Evolutionary conservation across 192 early-diverging fungal species (phyloP).

Genomic region (Entrophospora sp.): DNA sequence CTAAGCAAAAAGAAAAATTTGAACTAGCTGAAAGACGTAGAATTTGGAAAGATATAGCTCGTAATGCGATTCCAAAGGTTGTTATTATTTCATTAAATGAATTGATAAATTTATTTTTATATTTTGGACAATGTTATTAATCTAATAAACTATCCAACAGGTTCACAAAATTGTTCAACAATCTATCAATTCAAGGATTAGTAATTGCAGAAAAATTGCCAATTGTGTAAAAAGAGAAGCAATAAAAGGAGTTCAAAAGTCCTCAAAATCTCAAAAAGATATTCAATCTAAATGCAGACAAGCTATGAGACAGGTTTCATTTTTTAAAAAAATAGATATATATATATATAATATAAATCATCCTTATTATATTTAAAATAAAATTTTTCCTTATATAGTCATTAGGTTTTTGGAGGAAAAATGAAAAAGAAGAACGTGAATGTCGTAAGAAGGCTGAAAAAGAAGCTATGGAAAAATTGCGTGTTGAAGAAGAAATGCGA

Average conservation of each 20-base stretch:
- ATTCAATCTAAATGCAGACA: slow-evolving; percentile 52
- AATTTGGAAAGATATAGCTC: slow-evolving; percentile 28
- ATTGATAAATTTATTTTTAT: background rate
- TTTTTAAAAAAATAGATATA: background rate
- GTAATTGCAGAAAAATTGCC: slow-evolving; percentile 63
- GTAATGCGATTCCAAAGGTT: slow-evolving; percentile 36
- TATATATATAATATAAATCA: background rate
- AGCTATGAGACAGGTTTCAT: slow-evolving; percentile 46
- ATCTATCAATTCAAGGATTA: slow-evolving; percentile 32
- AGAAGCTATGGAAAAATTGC: slow-evolving; percentile 69
- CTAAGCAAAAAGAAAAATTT: slow-evolving; percentile 9
- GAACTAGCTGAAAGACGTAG: slow-evolving; percentile 21
- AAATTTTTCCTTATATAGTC: slow-evolving; percentile 43
- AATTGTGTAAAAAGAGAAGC: slow-evolving; percentile 67
- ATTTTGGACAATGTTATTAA: too few relatives aligned
- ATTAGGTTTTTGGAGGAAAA: slow-evolving; percentile 84
- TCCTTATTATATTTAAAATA: background rate
- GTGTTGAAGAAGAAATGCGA: slow-evolving; percentile 74
- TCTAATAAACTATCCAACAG: slow-evolving; percentile 15
- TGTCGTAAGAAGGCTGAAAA: slow-evolving; percentile 79
- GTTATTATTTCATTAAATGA: background rate
- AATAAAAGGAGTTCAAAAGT: slow-evolving; percentile 44
- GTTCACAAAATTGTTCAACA: slow-evolving; percentile 41
- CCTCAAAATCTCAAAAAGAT: slow-evolving; percentile 52
- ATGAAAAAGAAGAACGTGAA: slow-evolving; percentile 87